Base-by-base conservation (phyloP, 805 yeast species). In the Saccharomycopsis capsularis region DNA sequence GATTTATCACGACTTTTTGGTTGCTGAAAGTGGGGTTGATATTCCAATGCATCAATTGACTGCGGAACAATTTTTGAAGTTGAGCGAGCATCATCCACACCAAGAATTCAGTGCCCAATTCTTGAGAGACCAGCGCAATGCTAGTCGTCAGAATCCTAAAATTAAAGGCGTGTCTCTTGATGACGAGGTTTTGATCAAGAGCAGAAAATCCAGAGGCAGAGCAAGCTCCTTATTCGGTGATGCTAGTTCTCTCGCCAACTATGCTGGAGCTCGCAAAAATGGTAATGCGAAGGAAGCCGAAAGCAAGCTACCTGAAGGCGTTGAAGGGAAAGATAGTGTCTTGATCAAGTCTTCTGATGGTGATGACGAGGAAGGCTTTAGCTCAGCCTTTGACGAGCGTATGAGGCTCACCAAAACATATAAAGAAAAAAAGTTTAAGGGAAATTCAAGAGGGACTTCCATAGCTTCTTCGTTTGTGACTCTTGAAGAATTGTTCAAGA, bases 31-130 rank as follows among this genome's bases (percentile, higher is more conserved):
- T 4, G 98, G 98, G 16, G 88, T 86, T 44, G 98, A 91, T 67
- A 83, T 90, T 44, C 97, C 98, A 3, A 90, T 91, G 96, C 96
- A 90, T 65, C 79, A 83, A 25, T 69, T 91, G 60, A 90, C 98
- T 0, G 70, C 81, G 22, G 97, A 91, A 62, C 98, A 91, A 64
- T 91, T 91, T 57, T 67, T 86, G 60, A 76, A 79, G 25, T 72
- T 64, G 59, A 71, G 71, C 45, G 66, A 65, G 36, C 48, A 46
- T 46, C n/a, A 44, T 4, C 46, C 39, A n/a, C 40, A 42, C 34
- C 42, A 47, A 25, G 47, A 40, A 2, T 29, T 5, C 16, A 25
- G 9, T 24, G 35, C 5, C 18, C 15, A 34, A 3, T 24, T 24
- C 23, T 22, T 16, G 5, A 5, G 32, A 11, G 24, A 30, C 2